Evolutionary conservation across 495 filamentous ascomycete genomes (phyloP).

Genomic region (Daldinia decipiens): DNA sequence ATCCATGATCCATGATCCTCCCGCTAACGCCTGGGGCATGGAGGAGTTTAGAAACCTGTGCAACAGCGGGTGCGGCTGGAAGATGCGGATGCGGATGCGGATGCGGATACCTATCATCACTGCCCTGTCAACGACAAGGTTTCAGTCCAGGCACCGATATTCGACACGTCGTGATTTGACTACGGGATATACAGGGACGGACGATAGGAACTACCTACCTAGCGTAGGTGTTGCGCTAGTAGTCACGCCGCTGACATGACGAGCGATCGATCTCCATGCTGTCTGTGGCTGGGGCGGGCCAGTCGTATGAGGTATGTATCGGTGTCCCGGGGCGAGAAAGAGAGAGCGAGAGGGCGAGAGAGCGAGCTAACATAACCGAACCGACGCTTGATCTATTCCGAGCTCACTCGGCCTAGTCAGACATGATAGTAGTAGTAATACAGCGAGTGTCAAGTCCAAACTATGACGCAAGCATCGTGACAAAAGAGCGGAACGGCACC

Average conservation of each 20-base stretch:
- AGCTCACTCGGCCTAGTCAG: not conserved
- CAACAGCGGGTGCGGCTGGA: slow-evolving; percentile 16
- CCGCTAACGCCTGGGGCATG: slow-evolving; percentile 9
- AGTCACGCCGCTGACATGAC: not conserved
- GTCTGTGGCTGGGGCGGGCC: not conserved
- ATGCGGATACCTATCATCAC: too few species aligned
- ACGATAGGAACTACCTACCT: not conserved
- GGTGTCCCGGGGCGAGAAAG: not conserved
- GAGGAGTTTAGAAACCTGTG: slow-evolving; percentile 8
- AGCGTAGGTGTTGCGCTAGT: not conserved
- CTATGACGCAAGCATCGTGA: slow-evolving; percentile 2
- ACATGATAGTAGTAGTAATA: not conserved
- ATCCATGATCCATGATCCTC: slow-evolving; percentile 13
- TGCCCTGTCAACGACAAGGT: slow-evolving; percentile 26
- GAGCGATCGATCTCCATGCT: slow-evolving; percentile 1
- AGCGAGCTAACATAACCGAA: not conserved
- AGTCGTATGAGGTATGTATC: not conserved
- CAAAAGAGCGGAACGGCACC: not conserved
- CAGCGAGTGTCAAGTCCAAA: not conserved
- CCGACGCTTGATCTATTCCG: not conserved
- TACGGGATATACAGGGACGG: not conserved
- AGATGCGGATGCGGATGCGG: slow-evolving; percentile 1
- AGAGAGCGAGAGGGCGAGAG: not conserved
- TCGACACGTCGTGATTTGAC: slow-evolving; percentile 26
- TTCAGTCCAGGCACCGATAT: slow-evolving; percentile 20